Base-by-base conservation (phyloP, 2,329 filamentous ascomycete genomes). In the Nothomitra cinnamomea region DNA sequence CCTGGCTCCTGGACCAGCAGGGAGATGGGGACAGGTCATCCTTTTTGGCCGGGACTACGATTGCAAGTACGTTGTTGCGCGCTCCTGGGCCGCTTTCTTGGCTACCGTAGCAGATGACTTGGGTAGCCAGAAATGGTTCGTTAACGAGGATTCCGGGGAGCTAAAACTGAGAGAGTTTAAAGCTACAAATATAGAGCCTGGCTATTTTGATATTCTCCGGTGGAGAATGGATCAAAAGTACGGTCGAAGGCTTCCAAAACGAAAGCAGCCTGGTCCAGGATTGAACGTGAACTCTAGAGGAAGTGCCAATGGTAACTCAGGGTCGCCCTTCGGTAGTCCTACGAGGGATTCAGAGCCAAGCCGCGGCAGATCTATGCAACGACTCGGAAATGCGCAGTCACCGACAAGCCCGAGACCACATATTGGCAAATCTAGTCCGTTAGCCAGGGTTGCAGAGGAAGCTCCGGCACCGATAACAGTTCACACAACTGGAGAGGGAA, bases 31-130 rank as follows among this genome's bases (percentile, higher is more conserved):
- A 53, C 92, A 98, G 66, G 80, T 98, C 59, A 95, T 98, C 62
- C 77, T 98, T 57, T 95, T 94, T 66, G 92, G 92, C 51, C 87
- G 92, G 56, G 92, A 98, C 70, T 98, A 95, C 69, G 92, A 98
- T 65, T 95, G 87, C 69, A 98, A 98, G 71, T 98, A 95, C 64
- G 92, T 98, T 5, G 78, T 98, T 54, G 86, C 92, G 28, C 81
- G 86, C 57, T 96, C 90, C 1, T 98, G 92, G 92, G 79, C 82
- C 15, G 78, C 83, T 8, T 89, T 98, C 64, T 70, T 98, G 19
- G 88, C 88, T 51, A 78, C 82, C 32, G 78, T 95, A 5, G 88
- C 92, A 28, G 92, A 98, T 63, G 92, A 98, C 63, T 72, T 98
- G 61, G 80, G 78, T 70, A 92, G 86, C 60, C 85, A 87, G 58